These are phyloP conservation scores for Sclerotinia spermophila DNA, from an alignment of 2,329 filamentous ascomycete species.

Conservation along the genomic window DNA sequence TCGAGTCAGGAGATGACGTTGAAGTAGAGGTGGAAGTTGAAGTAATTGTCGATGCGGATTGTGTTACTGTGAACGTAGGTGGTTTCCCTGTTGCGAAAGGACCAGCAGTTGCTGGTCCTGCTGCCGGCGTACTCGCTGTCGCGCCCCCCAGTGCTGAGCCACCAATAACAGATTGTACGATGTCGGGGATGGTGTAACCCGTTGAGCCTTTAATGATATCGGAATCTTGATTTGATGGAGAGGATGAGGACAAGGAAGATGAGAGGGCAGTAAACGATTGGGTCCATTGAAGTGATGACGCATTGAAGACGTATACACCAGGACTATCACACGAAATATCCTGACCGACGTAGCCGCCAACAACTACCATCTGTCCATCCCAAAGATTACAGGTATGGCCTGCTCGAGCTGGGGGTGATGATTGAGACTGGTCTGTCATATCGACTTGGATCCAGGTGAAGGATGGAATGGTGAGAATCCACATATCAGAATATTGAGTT, in stretches of 20 bases:
- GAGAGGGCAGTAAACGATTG: slow-evolving; percentile 56
- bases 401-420: slow-evolving; percentile 51
- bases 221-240: slow-evolving; percentile 20
- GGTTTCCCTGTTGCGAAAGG: slow-evolving; percentile 68
- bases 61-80: slow-evolving; percentile 64
- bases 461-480: slow-evolving; percentile 68
- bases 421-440: slow-evolving; percentile 49
- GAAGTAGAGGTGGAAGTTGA: slow-evolving; percentile 42
- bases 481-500: slow-evolving; percentile 66
- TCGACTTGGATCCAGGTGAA: slow-evolving; percentile 72
- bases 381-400: slow-evolving; percentile 68
- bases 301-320: slow-evolving; percentile 71
- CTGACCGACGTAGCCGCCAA: slow-evolving; percentile 64
- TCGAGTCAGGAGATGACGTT: slow-evolving; percentile 24
- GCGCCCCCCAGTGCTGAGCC: slow-evolving; percentile 59
- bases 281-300: slow-evolving; percentile 60
- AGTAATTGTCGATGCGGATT: slow-evolving; percentile 51
- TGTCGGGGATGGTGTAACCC: slow-evolving; percentile 62
- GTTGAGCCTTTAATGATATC: slow-evolving; percentile 54
- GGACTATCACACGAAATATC: slow-evolving; percentile 62
- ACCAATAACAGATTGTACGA: slow-evolving; percentile 60
- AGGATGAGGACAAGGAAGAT: slow-evolving; percentile 41
- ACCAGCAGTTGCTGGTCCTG: slow-evolving; percentile 59
- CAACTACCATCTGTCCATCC: slow-evolving; percentile 66
- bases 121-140: slow-evolving; percentile 61